These are phyloP conservation scores for Silene latifolia DNA, from an alignment of 148 eudicot species.

Conservation along the genomic window DNA sequence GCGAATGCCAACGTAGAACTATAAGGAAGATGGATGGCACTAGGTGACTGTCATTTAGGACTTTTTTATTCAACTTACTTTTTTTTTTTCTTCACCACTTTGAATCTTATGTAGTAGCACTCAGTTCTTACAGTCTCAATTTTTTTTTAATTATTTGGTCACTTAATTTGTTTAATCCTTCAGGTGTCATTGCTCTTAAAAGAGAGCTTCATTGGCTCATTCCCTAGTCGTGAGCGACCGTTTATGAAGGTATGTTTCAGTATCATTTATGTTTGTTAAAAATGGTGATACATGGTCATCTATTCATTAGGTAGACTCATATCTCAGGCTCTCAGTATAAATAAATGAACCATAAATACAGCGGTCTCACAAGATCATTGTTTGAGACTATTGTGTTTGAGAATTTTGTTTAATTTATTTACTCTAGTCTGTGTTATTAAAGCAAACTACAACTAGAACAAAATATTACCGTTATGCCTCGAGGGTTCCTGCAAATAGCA, in stretches of 20 bases:
- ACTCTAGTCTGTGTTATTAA: too few relatives aligned
- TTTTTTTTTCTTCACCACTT: background rate
- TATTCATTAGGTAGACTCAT: background rate
- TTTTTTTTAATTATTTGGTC: background rate
- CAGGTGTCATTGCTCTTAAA: constrained; percentile 90
- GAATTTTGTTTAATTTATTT: too few relatives aligned
- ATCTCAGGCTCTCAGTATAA: too few relatives aligned
- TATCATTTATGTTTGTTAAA: constrained; percentile 11
- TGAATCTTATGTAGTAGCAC: background rate
- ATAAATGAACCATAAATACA: too few relatives aligned
- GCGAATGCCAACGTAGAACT: background rate
- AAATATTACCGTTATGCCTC: too few relatives aligned
- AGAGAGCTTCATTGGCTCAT: constrained; percentile 96
- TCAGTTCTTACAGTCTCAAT: background rate
- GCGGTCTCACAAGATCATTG: too few relatives aligned
- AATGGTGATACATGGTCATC: background rate
- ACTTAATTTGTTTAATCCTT: constrained; percentile 4
- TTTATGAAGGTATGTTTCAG: constrained; percentile 74
- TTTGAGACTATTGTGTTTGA: too few relatives aligned
- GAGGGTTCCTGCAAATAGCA: too few relatives aligned
- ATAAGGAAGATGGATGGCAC: too few relatives aligned
- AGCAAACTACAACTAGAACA: too few relatives aligned
- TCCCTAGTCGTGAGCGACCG: constrained; percentile 71
- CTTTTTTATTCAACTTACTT: too few relatives aligned
- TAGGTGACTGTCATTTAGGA: too few relatives aligned